Base-by-base conservation (phyloP, 2,329 filamentous ascomycete species). In the Pyricularia pennisetigena region DNA sequence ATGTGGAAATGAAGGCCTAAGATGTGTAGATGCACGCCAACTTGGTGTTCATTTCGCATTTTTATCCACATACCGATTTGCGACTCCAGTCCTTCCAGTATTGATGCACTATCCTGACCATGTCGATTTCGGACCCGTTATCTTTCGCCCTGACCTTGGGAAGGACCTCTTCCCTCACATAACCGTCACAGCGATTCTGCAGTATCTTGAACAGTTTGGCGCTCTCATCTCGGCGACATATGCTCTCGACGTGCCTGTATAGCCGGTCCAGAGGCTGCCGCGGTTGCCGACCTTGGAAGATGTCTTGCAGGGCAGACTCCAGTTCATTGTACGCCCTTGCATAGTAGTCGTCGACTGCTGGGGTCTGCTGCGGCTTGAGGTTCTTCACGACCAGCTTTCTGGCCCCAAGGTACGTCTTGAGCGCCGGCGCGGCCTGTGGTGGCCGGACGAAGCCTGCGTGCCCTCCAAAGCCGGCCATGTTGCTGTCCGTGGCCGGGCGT, bases 341-440 rank as follows among this genome's bases (percentile, higher is more conserved):
- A 73, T 97, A 92, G 80, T 97, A 98, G 71, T 87, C 84, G 70
- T 91, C 88, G 24, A 91, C 86, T 73, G 93, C 87, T 68, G 86
- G 82, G 23, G 83, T 83, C 1, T 86, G 41, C 26, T 35, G 10
- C 1, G 86, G 59, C 69, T 90, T 88, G 71, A 97, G 85, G 76
- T 97, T 98, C 85, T 97, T 97, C 74, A 99, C 92, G n/a, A 94
- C 86, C 64, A 99, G 85, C 78, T 90, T 94, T 82, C 90, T 94
- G 24, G 92, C 89, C 35, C 93, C 93, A 12, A 85, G 83, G 74
- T 92, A 88, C 14, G 92, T 89, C 72, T 90, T 91, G 75, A 92
- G 66, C 65, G 35, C 23, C 80, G 78, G 24, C 77, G 74, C 28
- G 71, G 77, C 73, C 24, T 29, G 59, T 1, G 66, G 59, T 1